Percentiles rank a stretch among this genome's conserved stretches.
These are phyloP conservation scores for Zygoascus sp. DNA, from an alignment of 1,139 yeast genomes.

Conservation along the genomic window DNA sequence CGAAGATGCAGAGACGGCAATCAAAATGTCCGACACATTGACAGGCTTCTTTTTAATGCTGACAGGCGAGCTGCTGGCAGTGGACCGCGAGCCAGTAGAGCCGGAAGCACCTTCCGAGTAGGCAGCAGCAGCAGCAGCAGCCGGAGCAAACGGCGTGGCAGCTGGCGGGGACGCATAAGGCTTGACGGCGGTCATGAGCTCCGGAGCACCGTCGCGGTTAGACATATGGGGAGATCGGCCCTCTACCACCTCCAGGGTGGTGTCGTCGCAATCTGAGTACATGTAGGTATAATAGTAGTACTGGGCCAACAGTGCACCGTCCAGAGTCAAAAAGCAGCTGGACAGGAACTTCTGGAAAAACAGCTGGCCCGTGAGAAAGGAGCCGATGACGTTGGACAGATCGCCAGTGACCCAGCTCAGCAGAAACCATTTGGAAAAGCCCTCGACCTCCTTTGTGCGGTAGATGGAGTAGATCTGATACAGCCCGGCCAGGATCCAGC, in stretches of 20 bases:
- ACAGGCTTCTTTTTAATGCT: conserved; percentile 4
- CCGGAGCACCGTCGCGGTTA: too few relatives aligned
- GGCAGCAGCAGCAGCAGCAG: background rate
- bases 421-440: conserved; percentile 32
- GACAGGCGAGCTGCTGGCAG: background rate
- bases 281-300: conserved; percentile 25
- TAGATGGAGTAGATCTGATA: conserved; percentile 31
- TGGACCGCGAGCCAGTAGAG: too few relatives aligned
- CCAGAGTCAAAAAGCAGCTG: conserved; percentile 26
- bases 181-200: too few relatives aligned
- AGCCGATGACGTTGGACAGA: conserved; percentile 31
- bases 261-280: too few relatives aligned
- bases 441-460: conserved; percentile 29
- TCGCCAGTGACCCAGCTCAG: conserved; percentile 34
- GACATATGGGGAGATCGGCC: background rate
- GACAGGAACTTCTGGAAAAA: conserved; percentile 32
- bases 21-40: conserved; percentile 9
- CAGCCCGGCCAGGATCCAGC: conserved; percentile 33
- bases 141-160: too few relatives aligned
- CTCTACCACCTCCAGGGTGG: background rate
- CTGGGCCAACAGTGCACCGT: conserved; percentile 28
- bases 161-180: too few relatives aligned
- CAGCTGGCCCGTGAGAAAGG: conserved; percentile 32
- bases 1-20: conserved; percentile 8
- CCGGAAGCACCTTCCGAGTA: background rate